These are phyloP conservation scores for Aspergillus quadricinctus DNA, from an alignment of 2,329 filamentous ascomycete genomes.

Conservation along the genomic window DNA sequence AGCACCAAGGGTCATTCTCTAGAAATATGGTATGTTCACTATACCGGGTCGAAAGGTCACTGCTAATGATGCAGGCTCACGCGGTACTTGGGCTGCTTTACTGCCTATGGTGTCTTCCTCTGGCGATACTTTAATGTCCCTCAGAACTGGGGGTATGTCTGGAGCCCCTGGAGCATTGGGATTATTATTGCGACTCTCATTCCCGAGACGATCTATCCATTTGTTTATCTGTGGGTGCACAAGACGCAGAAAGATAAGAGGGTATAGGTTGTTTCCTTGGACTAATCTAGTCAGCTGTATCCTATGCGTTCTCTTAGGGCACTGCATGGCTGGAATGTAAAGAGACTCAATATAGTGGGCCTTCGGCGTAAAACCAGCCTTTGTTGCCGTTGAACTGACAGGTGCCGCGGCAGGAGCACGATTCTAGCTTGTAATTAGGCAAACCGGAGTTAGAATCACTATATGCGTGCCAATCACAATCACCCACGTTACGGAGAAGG, in stretches of 20 bases:
- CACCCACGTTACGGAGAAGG: background rate
- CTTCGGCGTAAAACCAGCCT: background rate
- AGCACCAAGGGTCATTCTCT: conserved; percentile 13
- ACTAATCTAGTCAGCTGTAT: background rate
- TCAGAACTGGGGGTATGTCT: conserved; percentile 19
- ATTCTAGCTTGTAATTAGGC: background rate
- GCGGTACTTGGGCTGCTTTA: conserved; percentile 16
- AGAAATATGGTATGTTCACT: conserved; percentile 14
- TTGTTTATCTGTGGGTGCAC: conserved; percentile 11
- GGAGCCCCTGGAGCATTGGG: conserved; percentile 14
- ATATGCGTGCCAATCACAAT: background rate
- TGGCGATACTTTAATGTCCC: conserved; percentile 19
- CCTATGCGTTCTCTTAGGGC: no score
- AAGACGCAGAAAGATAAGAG: conserved; percentile 7
- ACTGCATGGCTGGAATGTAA: background rate
- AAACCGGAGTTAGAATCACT: background rate
- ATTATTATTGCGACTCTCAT: conserved; percentile 16
- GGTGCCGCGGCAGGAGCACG: background rate
- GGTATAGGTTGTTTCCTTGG: conserved; percentile 1
- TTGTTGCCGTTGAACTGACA: background rate
- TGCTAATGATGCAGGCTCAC: conserved; percentile 11
- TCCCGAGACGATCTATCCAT: conserved; percentile 18
- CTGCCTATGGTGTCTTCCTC: conserved; percentile 18
- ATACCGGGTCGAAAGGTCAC: no score
- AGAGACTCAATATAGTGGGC: no score